phyloP scores from a whole-genome alignment of 2,329 filamentous ascomycete species.

The Pseudopithomyces chartarum region DNA sequence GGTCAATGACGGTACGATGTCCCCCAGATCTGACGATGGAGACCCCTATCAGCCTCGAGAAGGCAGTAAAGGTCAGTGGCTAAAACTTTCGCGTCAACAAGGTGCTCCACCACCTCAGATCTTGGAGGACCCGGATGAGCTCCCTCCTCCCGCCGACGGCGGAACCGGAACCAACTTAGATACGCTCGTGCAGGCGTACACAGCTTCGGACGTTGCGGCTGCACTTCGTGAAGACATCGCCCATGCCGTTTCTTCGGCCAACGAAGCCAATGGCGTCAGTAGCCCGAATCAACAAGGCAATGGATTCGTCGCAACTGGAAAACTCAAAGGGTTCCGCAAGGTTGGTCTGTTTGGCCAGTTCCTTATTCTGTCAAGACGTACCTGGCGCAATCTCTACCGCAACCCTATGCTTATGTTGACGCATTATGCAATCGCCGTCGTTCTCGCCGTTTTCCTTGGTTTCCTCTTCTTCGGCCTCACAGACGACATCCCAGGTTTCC shows the following conservation, averaged over 20 bases:
- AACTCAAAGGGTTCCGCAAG: constrained; percentile 79
- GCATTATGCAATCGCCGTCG: constrained; percentile 95
- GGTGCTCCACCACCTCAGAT: constrained; percentile 63
- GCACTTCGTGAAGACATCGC: constrained; percentile 79
- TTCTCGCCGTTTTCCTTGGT: constrained; percentile 90
- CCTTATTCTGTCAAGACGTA: constrained; percentile 83
- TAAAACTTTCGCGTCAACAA: constrained; percentile 61
- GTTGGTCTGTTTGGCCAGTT: constrained; percentile 84
- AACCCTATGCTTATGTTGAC: constrained; percentile 99
- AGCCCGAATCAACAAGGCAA: constrained; percentile 60
- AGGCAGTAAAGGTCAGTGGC: constrained; percentile 60
- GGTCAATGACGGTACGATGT: constrained; percentile 55
- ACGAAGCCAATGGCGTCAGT: constrained; percentile 69
- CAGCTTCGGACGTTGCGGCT: constrained; percentile 75
- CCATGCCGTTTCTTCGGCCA: constrained; percentile 67
- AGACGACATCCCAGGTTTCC: constrained; percentile 95
- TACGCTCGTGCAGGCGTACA: constrained; percentile 75
- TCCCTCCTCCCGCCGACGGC: constrained; percentile 61
- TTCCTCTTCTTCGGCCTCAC: constrained; percentile 96
- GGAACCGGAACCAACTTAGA: constrained; percentile 77
- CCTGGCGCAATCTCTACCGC: constrained; percentile 96
- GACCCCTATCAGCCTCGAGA: constrained; percentile 58
- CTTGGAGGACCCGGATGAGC: constrained; percentile 70
- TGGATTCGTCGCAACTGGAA: constrained; percentile 61
- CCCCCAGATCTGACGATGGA: constrained; percentile 68